phyloP scores from a whole-genome alignment of 805 yeast species.

The Zygosaccharomyces pseudorouxii region DNA sequence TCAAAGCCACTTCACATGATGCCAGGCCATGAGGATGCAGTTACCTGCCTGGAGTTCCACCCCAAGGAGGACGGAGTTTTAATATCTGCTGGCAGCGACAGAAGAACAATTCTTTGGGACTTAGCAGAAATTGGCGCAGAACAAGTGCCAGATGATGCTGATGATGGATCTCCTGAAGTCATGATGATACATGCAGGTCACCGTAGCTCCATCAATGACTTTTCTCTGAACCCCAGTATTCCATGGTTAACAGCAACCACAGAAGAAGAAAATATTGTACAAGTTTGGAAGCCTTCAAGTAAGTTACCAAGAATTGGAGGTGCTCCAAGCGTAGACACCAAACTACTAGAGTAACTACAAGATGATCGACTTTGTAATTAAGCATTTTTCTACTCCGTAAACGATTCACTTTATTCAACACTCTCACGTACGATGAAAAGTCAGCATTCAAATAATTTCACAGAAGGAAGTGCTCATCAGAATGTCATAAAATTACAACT shows the following conservation, averaged over 20 bases:
- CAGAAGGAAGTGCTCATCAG: background rate
- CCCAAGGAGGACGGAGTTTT: conserved; percentile 72
- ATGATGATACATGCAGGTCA: conserved; percentile 94
- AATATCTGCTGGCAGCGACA: conserved; percentile 72
- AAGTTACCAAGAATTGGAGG: conserved; percentile 35
- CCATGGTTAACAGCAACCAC: conserved; percentile 73
- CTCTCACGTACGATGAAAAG: background rate
- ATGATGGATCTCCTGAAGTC: conserved; percentile 85
- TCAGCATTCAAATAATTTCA: background rate
- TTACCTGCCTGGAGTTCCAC: conserved; percentile 72
- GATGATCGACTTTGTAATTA: background rate
- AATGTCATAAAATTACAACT: background rate
- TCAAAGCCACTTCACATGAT: conserved; percentile 56
- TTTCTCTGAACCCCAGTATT: conserved; percentile 59
- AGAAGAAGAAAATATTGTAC: conserved; percentile 43
- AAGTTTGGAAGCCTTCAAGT: conserved; percentile 42
- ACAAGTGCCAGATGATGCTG: conserved; percentile 81
- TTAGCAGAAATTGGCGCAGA: conserved; percentile 74
- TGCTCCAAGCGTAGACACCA: conserved; percentile 11
- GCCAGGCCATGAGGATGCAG: conserved; percentile 73
- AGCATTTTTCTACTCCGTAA: background rate
- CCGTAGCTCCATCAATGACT: conserved; percentile 68
- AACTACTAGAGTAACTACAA: conserved; percentile 15
- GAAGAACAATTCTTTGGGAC: conserved; percentile 81
- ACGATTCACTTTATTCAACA: background rate